phyloP scores from a whole-genome alignment of 352 stramenopile genomes.

The Globisporangium viniferum region DNA sequence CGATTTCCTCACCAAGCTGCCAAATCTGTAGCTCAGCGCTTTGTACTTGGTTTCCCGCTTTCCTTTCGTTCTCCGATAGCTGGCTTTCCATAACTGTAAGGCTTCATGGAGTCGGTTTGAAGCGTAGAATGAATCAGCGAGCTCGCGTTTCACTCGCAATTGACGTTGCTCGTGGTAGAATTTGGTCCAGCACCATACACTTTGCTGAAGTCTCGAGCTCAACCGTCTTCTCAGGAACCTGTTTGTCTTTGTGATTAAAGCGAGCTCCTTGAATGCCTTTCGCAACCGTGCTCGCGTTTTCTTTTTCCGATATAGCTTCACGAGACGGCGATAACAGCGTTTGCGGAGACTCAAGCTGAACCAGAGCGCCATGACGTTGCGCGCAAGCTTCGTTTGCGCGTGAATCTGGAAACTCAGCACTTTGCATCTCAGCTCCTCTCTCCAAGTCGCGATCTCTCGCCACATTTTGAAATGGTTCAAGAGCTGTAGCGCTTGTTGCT shows the following conservation, averaged over 20 bases:
- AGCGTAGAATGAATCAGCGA: conserved; percentile 10
- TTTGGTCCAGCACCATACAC: conserved; percentile 3
- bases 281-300: conserved; percentile 11
- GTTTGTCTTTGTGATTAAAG: conserved; percentile 12
- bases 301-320: conserved; percentile 49
- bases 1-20: conserved; percentile 14
- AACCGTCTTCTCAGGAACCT: conserved; percentile 14
- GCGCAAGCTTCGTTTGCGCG: conserved; percentile 9
- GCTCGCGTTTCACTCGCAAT: neutral
- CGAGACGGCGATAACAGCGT: conserved; percentile 31
- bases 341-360: conserved; percentile 26
- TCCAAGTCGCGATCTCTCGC: neutral
- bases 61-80: neutral
- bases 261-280: conserved; percentile 20
- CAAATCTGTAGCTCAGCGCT: conserved; percentile 32
- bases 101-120: conserved; percentile 7
- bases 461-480: conserved; percentile 9
- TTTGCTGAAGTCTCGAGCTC: conserved; percentile 1
- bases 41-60: conserved; percentile 13
- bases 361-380: conserved; percentile 24
- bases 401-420: conserved; percentile 15
- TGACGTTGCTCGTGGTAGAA: conserved; percentile 2
- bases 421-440: neutral
- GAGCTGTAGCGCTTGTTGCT: neutral
- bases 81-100: conserved; percentile 12